Evolutionary conservation across 306 rosid genomes (phyloP), one percentile per base, ranked within the genome.

Genomic region (Malus sylvestris): DNA sequence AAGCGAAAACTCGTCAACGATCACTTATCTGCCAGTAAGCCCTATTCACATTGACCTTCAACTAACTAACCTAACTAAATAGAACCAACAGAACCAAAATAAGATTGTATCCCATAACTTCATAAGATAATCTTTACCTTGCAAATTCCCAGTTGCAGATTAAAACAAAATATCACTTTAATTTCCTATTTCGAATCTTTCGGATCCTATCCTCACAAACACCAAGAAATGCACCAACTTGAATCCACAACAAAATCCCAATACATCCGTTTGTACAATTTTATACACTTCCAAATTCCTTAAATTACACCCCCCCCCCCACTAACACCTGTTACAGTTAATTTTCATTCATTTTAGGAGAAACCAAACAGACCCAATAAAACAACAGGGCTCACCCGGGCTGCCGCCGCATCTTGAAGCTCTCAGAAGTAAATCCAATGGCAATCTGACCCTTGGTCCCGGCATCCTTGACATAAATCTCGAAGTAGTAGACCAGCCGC

Each of bases 321-420:
- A 1, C 22, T 4, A 58, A 15, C 20, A 11, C 44, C 1, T 44
- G 3, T 30, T 11, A 22, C 22, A 60, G 27, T 59, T 59, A 4
- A 62, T 16, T 7, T 30, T 15, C 68, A 60, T 25, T 60, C 77
- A 79, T 45, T 33, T 67, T 73, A 72, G 52, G 35, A 25, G 33
- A 18, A 76, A 69, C 30, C 73, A 68, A 74, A 68, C 46, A 42
- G 27, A 78, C 16, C 62, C 9, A 70, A 77, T 76, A 8, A 22
- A 30, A 20, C 46, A 20, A 75, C 40, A 23, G 25, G 23, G 12
- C 90, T 78, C 42, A 90, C 93, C 99, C 99, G 1, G 99, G 99
- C 77, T 96, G 97, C 81, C 99, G 83, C 45, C 98, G 89, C 99
- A 96, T 92, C 93, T 91, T 92, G 84, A 96, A 96, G 73, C 74